These are phyloP conservation scores for Furcasterigmium sp. DNA, from an alignment of 2,329 filamentous ascomycete genomes.

Conservation along the genomic window DNA sequence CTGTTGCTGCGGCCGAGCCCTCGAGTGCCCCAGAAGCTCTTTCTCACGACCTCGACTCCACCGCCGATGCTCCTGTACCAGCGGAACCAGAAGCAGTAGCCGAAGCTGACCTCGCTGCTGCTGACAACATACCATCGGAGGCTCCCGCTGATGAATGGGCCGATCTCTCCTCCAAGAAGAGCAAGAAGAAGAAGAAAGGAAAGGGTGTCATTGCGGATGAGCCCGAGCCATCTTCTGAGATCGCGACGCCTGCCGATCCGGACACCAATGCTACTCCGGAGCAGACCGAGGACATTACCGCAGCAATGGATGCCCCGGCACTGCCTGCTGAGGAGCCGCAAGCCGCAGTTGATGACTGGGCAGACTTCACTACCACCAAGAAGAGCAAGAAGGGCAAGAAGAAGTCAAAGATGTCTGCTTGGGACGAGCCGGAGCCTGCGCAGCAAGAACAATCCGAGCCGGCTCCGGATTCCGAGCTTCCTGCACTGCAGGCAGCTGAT, in stretches of 20 bases:
- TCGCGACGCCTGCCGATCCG: background rate
- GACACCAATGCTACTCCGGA: background rate
- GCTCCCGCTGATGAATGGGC: slow-evolving; percentile 1
- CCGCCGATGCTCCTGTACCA: background rate
- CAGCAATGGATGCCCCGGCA: too few relatives aligned
- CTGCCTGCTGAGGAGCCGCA: too few relatives aligned
- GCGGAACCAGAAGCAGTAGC: too few relatives aligned
- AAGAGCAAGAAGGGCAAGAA: slow-evolving; percentile 23
- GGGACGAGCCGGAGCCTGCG: too few relatives aligned
- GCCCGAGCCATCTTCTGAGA: background rate
- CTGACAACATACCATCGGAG: background rate
- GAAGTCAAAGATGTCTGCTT: slow-evolving; percentile 9
- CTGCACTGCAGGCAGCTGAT: background rate
- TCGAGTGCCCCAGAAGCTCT: background rate
- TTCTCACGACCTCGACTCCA: background rate
- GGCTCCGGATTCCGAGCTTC: background rate
- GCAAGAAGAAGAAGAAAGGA: slow-evolving; percentile 5
- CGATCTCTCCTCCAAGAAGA: slow-evolving; percentile 1
- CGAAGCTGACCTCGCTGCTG: too few relatives aligned
- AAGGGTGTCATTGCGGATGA: background rate
- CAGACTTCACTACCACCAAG: slow-evolving; percentile 11
- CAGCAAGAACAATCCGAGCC: too few relatives aligned
- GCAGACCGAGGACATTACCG: too few relatives aligned
- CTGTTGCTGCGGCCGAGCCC: background rate
- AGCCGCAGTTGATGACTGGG: background rate